A percentile compares a stretch with the other conserved stretches of the same genome.
These are phyloP conservation scores for Arthromyces matolae DNA, from an alignment of 768 basidiomycete genomes.

Conservation along the genomic window DNA sequence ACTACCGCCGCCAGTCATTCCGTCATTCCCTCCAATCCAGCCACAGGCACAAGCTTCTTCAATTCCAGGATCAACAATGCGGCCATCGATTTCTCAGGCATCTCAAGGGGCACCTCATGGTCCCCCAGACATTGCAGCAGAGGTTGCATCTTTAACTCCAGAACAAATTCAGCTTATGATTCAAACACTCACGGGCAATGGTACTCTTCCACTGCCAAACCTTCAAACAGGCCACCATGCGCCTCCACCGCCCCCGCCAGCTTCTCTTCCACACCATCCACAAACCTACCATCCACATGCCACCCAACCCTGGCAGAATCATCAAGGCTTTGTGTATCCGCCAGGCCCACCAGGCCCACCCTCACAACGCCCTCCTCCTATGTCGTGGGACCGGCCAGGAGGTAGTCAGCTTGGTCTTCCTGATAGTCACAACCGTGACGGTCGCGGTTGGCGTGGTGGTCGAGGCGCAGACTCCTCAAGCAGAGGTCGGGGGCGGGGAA, in stretches of 20 bases:
- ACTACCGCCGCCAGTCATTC: slow-evolving; percentile 17
- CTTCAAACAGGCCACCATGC: slow-evolving; percentile 11
- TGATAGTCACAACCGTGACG: slow-evolving; percentile 33
- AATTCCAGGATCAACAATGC: slow-evolving; percentile 15
- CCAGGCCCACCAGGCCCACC: slow-evolving; percentile 10
- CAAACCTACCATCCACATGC: slow-evolving; percentile 17
- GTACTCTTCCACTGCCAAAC: slow-evolving; percentile 26
- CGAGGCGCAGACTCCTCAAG: slow-evolving; percentile 16
- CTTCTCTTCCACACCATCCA: slow-evolving; percentile 23
- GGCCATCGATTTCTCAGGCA: slow-evolving; percentile 18
- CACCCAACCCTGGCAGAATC: slow-evolving; percentile 13
- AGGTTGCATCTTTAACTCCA: slow-evolving; percentile 70
- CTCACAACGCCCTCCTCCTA: slow-evolving; percentile 22
- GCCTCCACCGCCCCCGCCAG: slow-evolving; percentile 15
- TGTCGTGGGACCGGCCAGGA: slow-evolving; percentile 24
- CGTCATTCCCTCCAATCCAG: slow-evolving; percentile 16
- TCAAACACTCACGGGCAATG: slow-evolving; percentile 47
- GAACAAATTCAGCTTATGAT: slow-evolving; percentile 73
- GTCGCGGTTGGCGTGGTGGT: slow-evolving; percentile 30
- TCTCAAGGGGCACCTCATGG: slow-evolving; percentile 19
- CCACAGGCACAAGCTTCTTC: slow-evolving; percentile 11
- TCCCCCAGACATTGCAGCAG: slow-evolving; percentile 57
- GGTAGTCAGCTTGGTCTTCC: slow-evolving; percentile 22
- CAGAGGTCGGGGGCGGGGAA: slow-evolving; percentile 31
- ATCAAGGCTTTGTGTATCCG: too few species aligned